Base-by-base conservation (phyloP, 2,329 filamentous ascomycete species). In the Macrophomina pseudophaseolina region DNA sequence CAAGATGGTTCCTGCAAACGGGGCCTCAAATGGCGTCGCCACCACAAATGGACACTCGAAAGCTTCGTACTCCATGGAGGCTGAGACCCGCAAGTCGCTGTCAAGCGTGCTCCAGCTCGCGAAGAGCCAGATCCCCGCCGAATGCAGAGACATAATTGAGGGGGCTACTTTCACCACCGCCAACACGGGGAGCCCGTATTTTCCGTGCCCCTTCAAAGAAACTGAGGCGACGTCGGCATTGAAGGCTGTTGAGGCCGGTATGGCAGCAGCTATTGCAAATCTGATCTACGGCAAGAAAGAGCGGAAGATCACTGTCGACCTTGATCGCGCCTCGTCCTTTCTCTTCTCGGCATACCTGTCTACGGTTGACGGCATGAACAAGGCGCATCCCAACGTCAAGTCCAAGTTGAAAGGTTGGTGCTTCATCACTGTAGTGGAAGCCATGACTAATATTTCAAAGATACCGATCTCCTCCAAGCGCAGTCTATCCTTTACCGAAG, bases 401-500 rank as follows among this genome's bases (percentile, higher is more conserved):
- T 76, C 78, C 32, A 77, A 82, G 53, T 72, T 82, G 52, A 82
- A 81, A 73, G 73, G 80, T 78, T 66, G 49, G 67, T 65, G n/a
- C 44, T 30, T 48, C 60, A 11, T 23, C 18, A 53, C 7, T 9
- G 16, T 14, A n/a, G 6, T n/a, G 28, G 35, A 42, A 52, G 49
- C 30, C 52, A 44, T 33, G 8, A 73, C 71, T 71, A 58, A 72
- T 53, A 3, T n/a, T 54, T 23, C 33, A 18, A 67, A 92, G 90
- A 92, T 71, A 93, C 90, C 72, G 91, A 93, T 76, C 78, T 92
- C 28, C 80, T 91, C 5, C 80, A 85, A 68, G 91, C 91, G 1
- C 91, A 93, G 74, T 91, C 90, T 2, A 87, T 88, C 68, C 80
- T 87, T 6, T 93, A 93, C 73, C 86, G 90, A 9, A 87, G 90